Conservation (phyloP, 345 rosid species). For the Excoecaria cochinchinensis region DNA sequence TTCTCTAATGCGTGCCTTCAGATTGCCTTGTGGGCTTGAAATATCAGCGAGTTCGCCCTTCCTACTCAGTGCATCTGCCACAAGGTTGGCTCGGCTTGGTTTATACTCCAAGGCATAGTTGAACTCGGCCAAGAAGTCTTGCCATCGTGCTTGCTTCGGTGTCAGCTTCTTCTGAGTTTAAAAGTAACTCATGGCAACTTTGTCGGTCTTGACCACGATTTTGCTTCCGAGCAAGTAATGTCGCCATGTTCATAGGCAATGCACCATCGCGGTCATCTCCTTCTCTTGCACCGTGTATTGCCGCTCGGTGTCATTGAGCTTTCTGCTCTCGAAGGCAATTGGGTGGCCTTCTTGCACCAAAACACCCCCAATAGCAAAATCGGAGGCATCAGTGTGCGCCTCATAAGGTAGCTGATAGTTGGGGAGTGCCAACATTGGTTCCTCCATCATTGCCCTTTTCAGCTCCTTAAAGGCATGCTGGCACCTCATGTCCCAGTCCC, state of each 20-base stretch:
- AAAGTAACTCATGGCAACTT: not conserved
- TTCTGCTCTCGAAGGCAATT: not conserved
- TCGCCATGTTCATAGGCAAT: not conserved
- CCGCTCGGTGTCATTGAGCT: not conserved
- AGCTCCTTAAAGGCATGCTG: not conserved
- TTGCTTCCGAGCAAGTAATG: not conserved
- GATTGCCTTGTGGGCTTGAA: too few species aligned
- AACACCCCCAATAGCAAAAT: too few species aligned
- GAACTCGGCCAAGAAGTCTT: not conserved
- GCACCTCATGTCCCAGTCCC: not conserved
- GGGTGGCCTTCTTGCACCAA: not conserved
- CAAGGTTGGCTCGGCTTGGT: not conserved
- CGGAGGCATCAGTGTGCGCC: not conserved
- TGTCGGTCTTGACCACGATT: not conserved
- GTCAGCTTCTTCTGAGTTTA: not conserved
- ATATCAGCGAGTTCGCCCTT: not conserved
- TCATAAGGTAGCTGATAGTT: not conserved
- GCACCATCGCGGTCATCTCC: not conserved
- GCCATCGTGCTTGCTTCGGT: not conserved
- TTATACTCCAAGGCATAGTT: not conserved
- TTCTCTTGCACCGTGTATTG: not conserved
- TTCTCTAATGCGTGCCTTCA: not conserved
- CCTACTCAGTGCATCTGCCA: not conserved
- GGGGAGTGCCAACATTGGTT: not conserved
- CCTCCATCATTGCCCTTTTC: not conserved